A percentile compares a stretch with the other conserved stretches of the same genome.
phyloP scores from a whole-genome alignment of 805 yeast species.

The Lipomyces yamanashiensis region DNA sequence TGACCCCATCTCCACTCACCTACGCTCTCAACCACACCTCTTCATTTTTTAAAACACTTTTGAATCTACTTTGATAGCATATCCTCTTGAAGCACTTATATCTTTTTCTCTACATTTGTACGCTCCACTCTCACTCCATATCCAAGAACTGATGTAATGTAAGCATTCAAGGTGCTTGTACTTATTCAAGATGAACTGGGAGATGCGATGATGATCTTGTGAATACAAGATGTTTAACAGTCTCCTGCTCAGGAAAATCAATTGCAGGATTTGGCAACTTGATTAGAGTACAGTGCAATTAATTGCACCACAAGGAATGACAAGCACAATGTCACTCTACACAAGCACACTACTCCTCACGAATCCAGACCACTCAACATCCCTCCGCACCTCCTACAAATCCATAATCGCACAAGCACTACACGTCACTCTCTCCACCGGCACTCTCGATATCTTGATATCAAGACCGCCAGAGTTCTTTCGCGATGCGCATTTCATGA shows the following conservation, averaged over 20 bases:
- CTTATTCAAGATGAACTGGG: too few species aligned
- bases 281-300: neutral
- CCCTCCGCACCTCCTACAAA: conserved; percentile 36
- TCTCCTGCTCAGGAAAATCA: too few species aligned
- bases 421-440: conserved; percentile 42
- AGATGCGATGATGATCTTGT: neutral
- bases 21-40: too few species aligned
- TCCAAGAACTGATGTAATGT: too few species aligned
- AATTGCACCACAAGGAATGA: neutral
- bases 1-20: too few species aligned
- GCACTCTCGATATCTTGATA: conserved; percentile 42
- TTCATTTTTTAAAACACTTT: too few species aligned
- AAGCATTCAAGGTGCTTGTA: too few species aligned
- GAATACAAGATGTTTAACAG: neutral
- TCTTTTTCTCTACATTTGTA: too few species aligned
- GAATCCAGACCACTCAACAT: conserved; percentile 31
- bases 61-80: too few species aligned
- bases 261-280: neutral
- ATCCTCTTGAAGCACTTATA: too few species aligned
- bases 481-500: conserved; percentile 37
- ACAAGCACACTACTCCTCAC: conserved; percentile 39
- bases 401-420: conserved; percentile 40
- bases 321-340: conserved; percentile 36
- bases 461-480: conserved; percentile 40
- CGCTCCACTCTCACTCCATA: too few species aligned